Conservation (phyloP, 139 green algal species). For the Chlamydomonas incerta region DNA sequence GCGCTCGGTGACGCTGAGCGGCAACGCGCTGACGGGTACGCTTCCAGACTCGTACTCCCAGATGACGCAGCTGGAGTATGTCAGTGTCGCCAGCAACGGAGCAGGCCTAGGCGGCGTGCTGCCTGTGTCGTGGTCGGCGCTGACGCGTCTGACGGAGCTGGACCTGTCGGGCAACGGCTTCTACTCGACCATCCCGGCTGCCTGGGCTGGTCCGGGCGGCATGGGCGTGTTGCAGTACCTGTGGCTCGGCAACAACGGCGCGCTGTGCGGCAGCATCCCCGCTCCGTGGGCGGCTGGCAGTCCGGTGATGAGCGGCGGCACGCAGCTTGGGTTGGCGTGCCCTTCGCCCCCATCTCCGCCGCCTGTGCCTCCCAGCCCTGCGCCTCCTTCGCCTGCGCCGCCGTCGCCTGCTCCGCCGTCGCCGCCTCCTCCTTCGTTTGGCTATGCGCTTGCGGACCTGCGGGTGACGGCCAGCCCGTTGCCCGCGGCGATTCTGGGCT, state of each 20-base stretch:
- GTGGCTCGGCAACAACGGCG: neutral
- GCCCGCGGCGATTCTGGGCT: neutral
- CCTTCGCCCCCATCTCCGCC: neutral
- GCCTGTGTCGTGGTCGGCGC: neutral
- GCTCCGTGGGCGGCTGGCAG: neutral
- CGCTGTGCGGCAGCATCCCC: neutral
- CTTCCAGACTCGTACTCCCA: neutral
- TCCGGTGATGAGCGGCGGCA: neutral
- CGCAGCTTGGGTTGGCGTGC: neutral
- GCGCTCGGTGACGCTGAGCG: neutral
- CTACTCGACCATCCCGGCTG: neutral
- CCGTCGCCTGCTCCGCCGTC: neutral
- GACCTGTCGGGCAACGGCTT: conserved; percentile 43
- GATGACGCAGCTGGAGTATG: conserved; percentile 10
- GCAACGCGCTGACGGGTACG: conserved; percentile 3
- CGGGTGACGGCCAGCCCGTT: neutral
- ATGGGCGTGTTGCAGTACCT: neutral
- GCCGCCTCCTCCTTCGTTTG: neutral
- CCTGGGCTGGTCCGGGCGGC: neutral
- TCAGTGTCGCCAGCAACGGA: conserved; percentile 43
- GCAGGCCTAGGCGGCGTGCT: conserved; percentile 30
- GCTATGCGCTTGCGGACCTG: neutral
- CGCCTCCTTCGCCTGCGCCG: neutral
- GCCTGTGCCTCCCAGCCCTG: neutral
- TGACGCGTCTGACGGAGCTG: neutral